These are phyloP conservation scores for Globisporangium recalcitrans DNA, from an alignment of 352 stramenopile genomes.

Conservation along the genomic window DNA sequence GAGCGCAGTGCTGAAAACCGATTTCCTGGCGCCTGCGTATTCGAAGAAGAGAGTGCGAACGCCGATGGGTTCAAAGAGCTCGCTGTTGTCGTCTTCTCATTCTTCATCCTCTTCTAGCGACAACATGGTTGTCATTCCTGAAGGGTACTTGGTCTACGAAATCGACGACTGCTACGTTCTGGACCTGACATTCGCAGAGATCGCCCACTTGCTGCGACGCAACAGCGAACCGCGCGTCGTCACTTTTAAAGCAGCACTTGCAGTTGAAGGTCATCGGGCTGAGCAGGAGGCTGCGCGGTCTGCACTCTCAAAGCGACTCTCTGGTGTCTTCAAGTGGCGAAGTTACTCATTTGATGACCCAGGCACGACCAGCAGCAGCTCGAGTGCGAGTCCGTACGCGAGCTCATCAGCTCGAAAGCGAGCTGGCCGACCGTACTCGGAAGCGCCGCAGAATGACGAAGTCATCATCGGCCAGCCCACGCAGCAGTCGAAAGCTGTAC, in stretches of 20 bases:
- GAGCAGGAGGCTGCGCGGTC: slow-evolving; percentile 13
- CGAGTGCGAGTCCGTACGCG: slow-evolving; percentile 20
- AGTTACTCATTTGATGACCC: slow-evolving; percentile 24
- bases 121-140: slow-evolving; percentile 34
- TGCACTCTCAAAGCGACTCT: slow-evolving; percentile 41
- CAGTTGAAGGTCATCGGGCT: slow-evolving; percentile 27
- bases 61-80: neutral
- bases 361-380: slow-evolving; percentile 16
- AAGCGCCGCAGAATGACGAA: neutral
- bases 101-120: neutral
- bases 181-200: slow-evolving; percentile 53
- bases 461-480: neutral
- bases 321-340: slow-evolving; percentile 43
- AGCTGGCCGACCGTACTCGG: neutral
- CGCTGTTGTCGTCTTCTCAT: slow-evolving; percentile 12
- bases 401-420: slow-evolving; percentile 22
- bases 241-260: slow-evolving; percentile 53
- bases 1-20: slow-evolving; percentile 45
- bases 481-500: neutral
- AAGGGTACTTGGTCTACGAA: slow-evolving; percentile 58
- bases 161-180: slow-evolving; percentile 57
- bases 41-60: slow-evolving; percentile 21
- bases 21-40: slow-evolving; percentile 31
- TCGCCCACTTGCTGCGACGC: slow-evolving; percentile 46
- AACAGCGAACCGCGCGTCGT: slow-evolving; percentile 42